Evolutionary conservation across 768 basidiomycete species (phyloP).

Genomic region (Mycena alexandri): DNA sequence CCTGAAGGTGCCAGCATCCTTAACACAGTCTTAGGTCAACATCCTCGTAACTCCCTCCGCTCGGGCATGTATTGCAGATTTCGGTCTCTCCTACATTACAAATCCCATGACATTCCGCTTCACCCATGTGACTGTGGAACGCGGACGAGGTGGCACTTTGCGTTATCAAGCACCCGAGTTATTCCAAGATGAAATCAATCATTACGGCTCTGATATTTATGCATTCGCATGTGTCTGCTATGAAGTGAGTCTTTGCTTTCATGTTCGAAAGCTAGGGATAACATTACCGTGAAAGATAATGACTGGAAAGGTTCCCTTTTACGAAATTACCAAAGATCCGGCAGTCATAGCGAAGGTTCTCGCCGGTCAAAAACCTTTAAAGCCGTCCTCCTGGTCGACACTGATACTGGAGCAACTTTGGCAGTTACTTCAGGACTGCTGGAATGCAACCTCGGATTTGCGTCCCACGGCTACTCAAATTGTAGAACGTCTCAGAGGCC

Average conservation of each 20-base stretch:
- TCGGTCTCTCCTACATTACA: no score
- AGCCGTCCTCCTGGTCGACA: background rate
- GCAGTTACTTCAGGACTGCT: constrained; percentile 5
- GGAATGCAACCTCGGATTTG: background rate
- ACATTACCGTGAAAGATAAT: background rate
- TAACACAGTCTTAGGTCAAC: no score
- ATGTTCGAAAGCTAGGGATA: background rate
- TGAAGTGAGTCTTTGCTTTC: constrained; percentile 40
- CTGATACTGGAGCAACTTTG: background rate
- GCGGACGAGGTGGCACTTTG: constrained; percentile 44
- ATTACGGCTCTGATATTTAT: constrained; percentile 53
- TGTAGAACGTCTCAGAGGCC: background rate
- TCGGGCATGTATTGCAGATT: no score
- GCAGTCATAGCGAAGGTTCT: background rate
- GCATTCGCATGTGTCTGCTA: constrained; percentile 57
- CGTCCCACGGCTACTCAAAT: background rate
- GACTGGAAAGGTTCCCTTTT: constrained; percentile 12
- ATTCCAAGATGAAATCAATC: constrained; percentile 38
- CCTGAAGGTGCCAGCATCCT: no score
- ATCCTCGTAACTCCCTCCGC: no score
- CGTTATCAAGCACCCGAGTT: constrained; percentile 55
- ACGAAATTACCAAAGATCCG: background rate
- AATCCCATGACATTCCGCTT: no score
- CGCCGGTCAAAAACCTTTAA: background rate
- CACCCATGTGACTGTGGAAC: constrained; percentile 24